Evolutionary conservation across 768 basidiomycete genomes (phyloP).

Genomic region (Mycena vulgaris): DNA sequence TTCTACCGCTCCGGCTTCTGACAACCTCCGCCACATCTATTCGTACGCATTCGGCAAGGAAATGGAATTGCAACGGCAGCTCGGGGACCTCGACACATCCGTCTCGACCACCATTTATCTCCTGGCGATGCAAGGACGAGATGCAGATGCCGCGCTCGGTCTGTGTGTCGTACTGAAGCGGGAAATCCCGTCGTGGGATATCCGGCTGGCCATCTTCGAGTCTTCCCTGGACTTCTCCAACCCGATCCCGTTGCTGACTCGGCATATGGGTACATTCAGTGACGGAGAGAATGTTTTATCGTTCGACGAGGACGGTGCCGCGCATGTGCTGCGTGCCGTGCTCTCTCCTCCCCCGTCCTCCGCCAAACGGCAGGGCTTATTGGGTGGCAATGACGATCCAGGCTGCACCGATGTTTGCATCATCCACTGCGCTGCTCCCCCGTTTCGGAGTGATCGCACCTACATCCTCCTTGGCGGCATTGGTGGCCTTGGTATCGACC

Average conservation of each 20-base stretch:
- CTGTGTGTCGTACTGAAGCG: conserved; percentile 3
- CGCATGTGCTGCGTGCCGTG: background rate
- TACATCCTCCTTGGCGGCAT: conserved; percentile 26
- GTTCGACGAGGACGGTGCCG: conserved; percentile 1
- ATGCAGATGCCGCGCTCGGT: conserved; percentile 17
- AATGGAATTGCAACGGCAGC: background rate
- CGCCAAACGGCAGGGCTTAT: background rate
- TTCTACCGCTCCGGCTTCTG: too few species aligned
- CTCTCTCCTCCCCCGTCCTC: background rate
- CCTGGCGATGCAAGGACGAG: conserved; percentile 1
- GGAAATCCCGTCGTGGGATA: conserved; percentile 14
- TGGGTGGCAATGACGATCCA: background rate
- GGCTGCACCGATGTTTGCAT: background rate
- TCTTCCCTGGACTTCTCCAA: background rate
- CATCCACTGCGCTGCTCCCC: conserved; percentile 1
- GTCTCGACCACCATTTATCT: background rate
- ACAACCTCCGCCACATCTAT: background rate
- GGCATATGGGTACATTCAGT: background rate
- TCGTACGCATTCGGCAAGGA: conserved; percentile 13
- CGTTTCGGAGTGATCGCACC: conserved; percentile 1
- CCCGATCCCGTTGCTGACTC: background rate
- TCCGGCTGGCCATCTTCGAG: conserved; percentile 25
- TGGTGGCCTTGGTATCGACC: conserved; percentile 22
- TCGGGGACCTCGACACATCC: background rate
- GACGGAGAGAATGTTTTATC: conserved; percentile 5